phyloP scores from a whole-genome alignment of 352 stramenopile genomes.

The Plasmopara viticola region DNA sequence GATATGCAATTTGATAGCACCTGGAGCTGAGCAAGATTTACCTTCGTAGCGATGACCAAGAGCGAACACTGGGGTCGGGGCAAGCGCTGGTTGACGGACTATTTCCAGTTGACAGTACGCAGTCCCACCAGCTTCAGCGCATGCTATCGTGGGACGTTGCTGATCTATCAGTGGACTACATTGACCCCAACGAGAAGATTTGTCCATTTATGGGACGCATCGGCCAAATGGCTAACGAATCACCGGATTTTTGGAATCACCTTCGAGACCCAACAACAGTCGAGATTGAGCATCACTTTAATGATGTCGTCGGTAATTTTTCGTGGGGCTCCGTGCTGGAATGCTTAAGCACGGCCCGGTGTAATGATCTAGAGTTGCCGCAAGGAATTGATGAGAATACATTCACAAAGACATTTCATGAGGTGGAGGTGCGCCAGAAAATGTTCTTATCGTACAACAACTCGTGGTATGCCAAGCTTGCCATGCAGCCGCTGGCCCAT shows the following conservation, averaged over 20 bases:
- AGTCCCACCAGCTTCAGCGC: constrained; percentile 41
- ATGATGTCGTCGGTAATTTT: constrained; percentile 66
- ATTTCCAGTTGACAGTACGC: constrained; percentile 53
- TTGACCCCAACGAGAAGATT: constrained; percentile 71
- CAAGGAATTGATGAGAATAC: constrained; percentile 56
- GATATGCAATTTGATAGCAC: constrained; percentile 16
- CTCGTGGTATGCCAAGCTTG: constrained; percentile 75
- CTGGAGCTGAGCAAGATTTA: constrained; percentile 50
- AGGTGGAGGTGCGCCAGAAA: constrained; percentile 61
- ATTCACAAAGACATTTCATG: constrained; percentile 71
- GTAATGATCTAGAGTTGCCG: constrained; percentile 67
- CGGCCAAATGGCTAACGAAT: constrained; percentile 50
- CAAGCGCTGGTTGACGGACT: constrained; percentile 74
- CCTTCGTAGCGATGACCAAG: constrained; percentile 80
- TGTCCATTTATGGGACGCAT: constrained; percentile 74
- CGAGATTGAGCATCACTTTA: constrained; percentile 52
- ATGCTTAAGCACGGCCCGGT: constrained; percentile 74
- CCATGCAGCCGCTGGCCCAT: constrained; percentile 75
- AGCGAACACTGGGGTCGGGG: constrained; percentile 77
- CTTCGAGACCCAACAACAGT: constrained; percentile 36
- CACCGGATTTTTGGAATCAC: constrained; percentile 49
- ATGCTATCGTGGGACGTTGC: constrained; percentile 75
- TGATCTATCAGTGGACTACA: constrained; percentile 74
- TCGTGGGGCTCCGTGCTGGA: constrained; percentile 75
- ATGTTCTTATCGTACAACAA: constrained; percentile 72